A percentile compares a stretch with the other conserved stretches of the same genome.
These are phyloP conservation scores for Lichtheimia ramosa DNA, from an alignment of 371 early-diverging fungal genomes.

Conservation along the genomic window DNA sequence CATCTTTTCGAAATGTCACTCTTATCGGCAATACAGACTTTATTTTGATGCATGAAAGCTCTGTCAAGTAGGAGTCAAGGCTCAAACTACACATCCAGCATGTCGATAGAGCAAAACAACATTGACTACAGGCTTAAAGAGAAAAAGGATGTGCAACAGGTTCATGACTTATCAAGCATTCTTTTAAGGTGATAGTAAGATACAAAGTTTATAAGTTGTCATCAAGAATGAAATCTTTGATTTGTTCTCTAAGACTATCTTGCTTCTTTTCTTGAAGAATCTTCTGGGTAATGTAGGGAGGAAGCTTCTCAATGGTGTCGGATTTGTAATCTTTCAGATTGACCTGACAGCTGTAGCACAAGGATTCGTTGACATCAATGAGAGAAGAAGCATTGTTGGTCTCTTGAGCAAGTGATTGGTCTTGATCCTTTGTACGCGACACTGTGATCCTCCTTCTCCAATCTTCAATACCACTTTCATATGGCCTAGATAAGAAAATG, in stretches of 20 bases:
- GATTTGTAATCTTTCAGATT: conserved; percentile 48
- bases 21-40: too few relatives aligned
- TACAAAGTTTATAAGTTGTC: not conserved
- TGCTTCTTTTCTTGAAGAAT: conserved; percentile 4
- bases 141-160: too few relatives aligned
- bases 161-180: too few relatives aligned
- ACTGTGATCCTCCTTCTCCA: conserved; percentile 63
- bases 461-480: conserved; percentile 44
- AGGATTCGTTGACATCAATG: conserved; percentile 34
- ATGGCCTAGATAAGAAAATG: conserved; percentile 33
- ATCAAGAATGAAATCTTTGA: not conserved
- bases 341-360: conserved; percentile 66
- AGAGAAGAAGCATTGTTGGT: conserved; percentile 16
- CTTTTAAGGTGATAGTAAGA: too few relatives aligned
- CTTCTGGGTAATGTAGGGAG: conserved; percentile 23
- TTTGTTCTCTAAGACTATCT: not conserved
- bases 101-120: too few relatives aligned
- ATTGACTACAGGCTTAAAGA: too few relatives aligned
- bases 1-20: too few relatives aligned
- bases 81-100: too few relatives aligned
- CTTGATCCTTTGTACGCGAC: conserved; percentile 21
- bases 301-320: conserved; percentile 18
- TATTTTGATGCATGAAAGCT: too few relatives aligned
- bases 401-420: conserved; percentile 9
- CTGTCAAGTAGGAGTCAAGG: too few relatives aligned